These are phyloP conservation scores for Aspergillus sp. DNA, from an alignment of 2,329 filamentous ascomycete genomes.

Conservation along the genomic window DNA sequence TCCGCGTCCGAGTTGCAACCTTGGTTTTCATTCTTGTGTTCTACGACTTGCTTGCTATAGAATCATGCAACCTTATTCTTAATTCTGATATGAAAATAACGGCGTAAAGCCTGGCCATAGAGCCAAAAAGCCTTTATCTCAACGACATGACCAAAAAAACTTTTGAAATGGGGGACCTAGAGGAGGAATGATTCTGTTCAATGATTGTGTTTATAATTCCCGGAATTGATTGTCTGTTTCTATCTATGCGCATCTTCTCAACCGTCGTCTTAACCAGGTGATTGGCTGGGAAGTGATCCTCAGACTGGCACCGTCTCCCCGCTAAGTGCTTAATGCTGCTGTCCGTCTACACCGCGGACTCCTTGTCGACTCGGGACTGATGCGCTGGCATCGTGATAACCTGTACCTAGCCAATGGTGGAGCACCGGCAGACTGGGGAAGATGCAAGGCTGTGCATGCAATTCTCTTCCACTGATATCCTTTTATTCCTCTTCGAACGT, in stretches of 20 bases:
- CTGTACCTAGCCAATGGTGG: no score
- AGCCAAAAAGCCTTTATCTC: background rate
- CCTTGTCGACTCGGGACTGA: background rate
- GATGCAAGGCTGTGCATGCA: background rate
- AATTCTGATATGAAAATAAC: slow-evolving; percentile 10
- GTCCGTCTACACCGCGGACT: background rate
- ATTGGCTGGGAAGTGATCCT: no score
- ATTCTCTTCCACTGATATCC: background rate
- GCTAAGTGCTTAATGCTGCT: no score
- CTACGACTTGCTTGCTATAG: slow-evolving; percentile 8
- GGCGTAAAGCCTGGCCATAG: background rate
- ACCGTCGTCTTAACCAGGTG: background rate
- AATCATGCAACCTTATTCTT: slow-evolving; percentile 5
- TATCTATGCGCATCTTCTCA: background rate
- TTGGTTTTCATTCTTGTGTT: slow-evolving; percentile 2
- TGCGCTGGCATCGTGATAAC: background rate
- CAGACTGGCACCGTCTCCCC: no score
- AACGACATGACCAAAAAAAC: background rate
- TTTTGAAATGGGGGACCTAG: background rate
- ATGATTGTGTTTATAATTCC: slow-evolving; percentile 13
- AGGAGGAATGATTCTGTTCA: slow-evolving; percentile 1
- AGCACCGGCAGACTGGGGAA: background rate
- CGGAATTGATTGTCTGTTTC: background rate
- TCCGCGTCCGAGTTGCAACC: slow-evolving; percentile 7
- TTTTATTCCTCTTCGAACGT: background rate